These are phyloP conservation scores for Chamaecyparis obtusa DNA, from an alignment of 75 land plant genomes.

Conservation along the genomic window DNA sequence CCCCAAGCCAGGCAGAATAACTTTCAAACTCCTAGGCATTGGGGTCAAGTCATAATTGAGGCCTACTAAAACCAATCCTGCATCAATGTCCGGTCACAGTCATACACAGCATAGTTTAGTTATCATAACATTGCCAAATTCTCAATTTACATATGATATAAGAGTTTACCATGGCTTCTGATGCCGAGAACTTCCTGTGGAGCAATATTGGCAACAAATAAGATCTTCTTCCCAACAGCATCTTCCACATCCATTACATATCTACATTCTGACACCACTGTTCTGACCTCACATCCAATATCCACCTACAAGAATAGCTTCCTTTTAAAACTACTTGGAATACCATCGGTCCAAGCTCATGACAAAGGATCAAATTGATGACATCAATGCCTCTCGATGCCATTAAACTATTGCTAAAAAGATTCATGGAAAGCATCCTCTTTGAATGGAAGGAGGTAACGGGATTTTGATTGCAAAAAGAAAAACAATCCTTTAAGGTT, in stretches of 20 bases:
- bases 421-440: background rate
- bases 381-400: background rate
- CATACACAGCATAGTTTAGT: background rate
- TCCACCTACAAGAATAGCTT: constrained; percentile 24
- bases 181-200: constrained; percentile 29
- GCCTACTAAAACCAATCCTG: constrained; percentile 31
- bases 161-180: constrained; percentile 27
- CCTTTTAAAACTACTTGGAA: background rate
- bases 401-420: background rate
- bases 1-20: constrained; percentile 35
- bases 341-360: background rate
- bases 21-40: constrained; percentile 37
- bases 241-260: constrained; percentile 45
- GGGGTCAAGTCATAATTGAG: constrained; percentile 37
- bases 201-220: constrained; percentile 32
- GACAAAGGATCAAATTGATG: background rate
- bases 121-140: background rate
- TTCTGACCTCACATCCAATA: constrained; percentile 33
- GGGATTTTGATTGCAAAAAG: background rate
- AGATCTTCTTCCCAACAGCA: constrained; percentile 39
- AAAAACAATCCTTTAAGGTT: background rate
- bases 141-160: background rate
- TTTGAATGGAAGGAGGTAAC: background rate
- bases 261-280: constrained; percentile 37
- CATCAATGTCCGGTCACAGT: background rate